Evolutionary conservation across 2,329 filamentous ascomycete genomes (phyloP), one percentile per base, ranked within the genome.

Genomic region (Colletotrichum salicis): DNA sequence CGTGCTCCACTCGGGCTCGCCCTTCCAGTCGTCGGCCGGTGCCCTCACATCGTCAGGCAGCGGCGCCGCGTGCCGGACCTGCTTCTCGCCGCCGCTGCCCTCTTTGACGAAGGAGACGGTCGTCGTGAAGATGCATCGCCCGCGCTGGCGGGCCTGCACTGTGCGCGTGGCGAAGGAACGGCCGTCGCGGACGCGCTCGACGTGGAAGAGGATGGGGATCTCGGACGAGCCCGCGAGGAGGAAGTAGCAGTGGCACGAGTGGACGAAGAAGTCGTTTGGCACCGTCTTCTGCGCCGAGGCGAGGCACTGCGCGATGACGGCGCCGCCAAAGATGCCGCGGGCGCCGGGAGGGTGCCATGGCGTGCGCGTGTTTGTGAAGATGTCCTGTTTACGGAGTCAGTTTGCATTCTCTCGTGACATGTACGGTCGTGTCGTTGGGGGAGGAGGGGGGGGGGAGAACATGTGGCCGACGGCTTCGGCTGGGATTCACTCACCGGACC

Each of bases 191-290:
- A 99, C 94, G 64, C 94, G 90, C 85, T 98, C 96, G 58, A 99
- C 96, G 80, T 98, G 94, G 85, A 97, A 98, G 73, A 98, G 88
- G 75, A 98, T 93, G 37, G 96, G 96, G 22, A 96, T 92, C 72
- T 93, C 90, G 13, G 90, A 88, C 78, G 96, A 93, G 33, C 96
- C 96, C 5, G 96, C 95, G 2, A 98, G 91, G 41, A 99, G 91
- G 82, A 99, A 99, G 86, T 98, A 99, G 89, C 96, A 98, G 88
- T 99, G 96, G 93, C 97, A 98, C 79, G 93, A 96, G 86, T 99
- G 96, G 61, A 96, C 91, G 71, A 91, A 89, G 82, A 97, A 98
- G 79, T 93, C 87, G 31, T 86, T 81, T 0, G 93, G 92, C 2
- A 99, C 94, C 10, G 96, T 99, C 79, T 91, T 90, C 82, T 97